phyloP scores from a whole-genome alignment of 768 basidiomycete species.

The Mrakia gelida region DNA sequence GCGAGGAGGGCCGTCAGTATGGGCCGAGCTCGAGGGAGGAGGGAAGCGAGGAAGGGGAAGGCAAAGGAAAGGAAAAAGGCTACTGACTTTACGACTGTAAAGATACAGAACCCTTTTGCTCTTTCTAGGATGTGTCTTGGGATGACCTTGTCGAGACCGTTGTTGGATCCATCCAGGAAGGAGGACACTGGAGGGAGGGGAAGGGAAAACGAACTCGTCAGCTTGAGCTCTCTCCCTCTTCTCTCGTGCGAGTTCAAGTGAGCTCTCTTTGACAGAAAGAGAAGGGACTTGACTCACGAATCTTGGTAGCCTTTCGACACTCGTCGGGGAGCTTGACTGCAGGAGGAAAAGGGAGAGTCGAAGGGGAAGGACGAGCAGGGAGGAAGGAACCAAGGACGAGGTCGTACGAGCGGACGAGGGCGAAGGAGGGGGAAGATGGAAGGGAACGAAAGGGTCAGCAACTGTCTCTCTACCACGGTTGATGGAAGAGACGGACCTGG shows the following conservation, averaged over 20 bases:
- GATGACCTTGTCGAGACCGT: conserved; percentile 67
- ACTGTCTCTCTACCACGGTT: too few species aligned
- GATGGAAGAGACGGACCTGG: conserved; percentile 18
- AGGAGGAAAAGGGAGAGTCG: not conserved
- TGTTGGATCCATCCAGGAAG: conserved; percentile 73
- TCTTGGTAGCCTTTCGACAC: conserved; percentile 80
- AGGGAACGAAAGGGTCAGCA: not conserved
- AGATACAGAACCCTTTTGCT: conserved; percentile 72
- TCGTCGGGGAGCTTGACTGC: conserved; percentile 65
- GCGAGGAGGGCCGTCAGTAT: not conserved
- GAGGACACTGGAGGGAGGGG: conserved; percentile 58
- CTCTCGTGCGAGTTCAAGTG: too few species aligned
- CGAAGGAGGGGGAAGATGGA: not conserved
- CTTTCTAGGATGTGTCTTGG: conserved; percentile 50
- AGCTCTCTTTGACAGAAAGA: too few species aligned
- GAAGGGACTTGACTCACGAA: conserved; percentile 54
- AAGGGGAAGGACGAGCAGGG: not conserved
- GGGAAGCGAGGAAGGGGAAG: not conserved
- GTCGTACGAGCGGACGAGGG: not conserved
- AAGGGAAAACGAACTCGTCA: not conserved
- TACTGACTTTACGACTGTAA: conserved; percentile 60
- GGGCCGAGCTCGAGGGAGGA: not conserved
- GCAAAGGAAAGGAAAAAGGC: too few species aligned
- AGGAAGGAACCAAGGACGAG: not conserved
- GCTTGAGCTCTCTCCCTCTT: not conserved